These are phyloP conservation scores for Lithocarpus polystachyus DNA, from an alignment of 306 rosid species.

Conservation along the genomic window DNA sequence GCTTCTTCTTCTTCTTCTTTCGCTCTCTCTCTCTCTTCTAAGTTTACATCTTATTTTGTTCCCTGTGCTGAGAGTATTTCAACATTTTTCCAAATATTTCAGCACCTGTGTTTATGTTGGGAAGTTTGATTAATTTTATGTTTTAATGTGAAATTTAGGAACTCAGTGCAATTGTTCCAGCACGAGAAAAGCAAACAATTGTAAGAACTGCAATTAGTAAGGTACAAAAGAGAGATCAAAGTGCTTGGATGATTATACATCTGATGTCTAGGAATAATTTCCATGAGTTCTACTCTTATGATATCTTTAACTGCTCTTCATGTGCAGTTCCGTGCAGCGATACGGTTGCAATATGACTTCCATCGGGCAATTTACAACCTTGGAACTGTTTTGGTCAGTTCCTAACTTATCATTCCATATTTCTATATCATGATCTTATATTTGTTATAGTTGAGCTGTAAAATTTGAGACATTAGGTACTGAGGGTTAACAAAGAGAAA, in stretches of 20 bases:
- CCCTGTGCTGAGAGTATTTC: background rate
- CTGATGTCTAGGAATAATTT: constrained; percentile 1
- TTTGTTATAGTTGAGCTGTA: background rate
- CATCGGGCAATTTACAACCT: constrained; percentile 99
- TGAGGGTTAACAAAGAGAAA: no score
- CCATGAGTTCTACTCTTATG: background rate
- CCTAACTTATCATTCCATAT: constrained; percentile 25
- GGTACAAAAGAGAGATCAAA: constrained; percentile 44
- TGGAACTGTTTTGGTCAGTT: constrained; percentile 95
- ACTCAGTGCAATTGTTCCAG: constrained; percentile 97
- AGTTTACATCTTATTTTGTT: background rate
- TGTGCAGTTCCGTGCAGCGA: constrained; percentile 96
- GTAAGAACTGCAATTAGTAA: constrained; percentile 95
- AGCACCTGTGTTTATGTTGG: background rate
- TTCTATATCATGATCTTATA: background rate
- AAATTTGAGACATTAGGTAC: no score
- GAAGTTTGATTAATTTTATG: constrained; percentile 14
- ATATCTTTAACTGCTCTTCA: constrained; percentile 30
- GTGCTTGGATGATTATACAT: constrained; percentile 8
- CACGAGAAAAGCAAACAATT: constrained; percentile 87
- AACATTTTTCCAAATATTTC: background rate
- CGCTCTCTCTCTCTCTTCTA: background rate
- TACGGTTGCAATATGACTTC: constrained; percentile 96
- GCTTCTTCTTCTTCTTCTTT: background rate
- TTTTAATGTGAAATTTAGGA: constrained; percentile 50